Percentiles rank a stretch among this genome's conserved stretches.
These are phyloP conservation scores for Craterostigma plantagineum DNA, from an alignment of 257 asterid genomes.

Conservation along the genomic window DNA sequence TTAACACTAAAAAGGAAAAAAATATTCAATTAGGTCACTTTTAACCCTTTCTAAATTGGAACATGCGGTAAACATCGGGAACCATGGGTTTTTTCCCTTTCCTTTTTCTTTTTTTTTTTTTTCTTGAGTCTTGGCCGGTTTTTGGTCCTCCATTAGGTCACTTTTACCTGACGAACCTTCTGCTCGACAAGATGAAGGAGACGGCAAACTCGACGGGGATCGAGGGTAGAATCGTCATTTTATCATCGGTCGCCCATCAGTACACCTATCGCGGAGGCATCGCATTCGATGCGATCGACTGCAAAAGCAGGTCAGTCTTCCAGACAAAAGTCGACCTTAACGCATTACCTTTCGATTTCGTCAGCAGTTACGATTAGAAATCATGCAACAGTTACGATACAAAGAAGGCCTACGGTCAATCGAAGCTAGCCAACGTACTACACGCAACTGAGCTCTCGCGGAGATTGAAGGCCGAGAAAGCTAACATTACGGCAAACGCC, in stretches of 20 bases:
- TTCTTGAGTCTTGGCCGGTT: not conserved
- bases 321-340: not conserved
- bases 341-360: not conserved
- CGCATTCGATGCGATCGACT: conserved; percentile 27
- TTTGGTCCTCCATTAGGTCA: conserved; percentile 25
- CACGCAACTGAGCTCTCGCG: conserved; percentile 56
- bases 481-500: conserved; percentile 57
- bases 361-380: not conserved
- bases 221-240: conserved; percentile 61
- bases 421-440: conserved; percentile 55
- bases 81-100: no score
- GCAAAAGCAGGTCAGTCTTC: conserved; percentile 15
- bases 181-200: conserved; percentile 63
- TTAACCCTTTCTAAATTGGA: no score
- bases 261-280: conserved; percentile 40
- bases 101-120: not conserved
- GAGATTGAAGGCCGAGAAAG: conserved; percentile 59
- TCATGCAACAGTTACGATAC: conserved; percentile 27
- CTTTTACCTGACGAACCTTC: conserved; percentile 72
- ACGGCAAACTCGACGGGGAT: conserved; percentile 36
- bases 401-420: conserved; percentile 58
- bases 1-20: no score
- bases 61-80: no score
- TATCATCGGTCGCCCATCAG: conserved; percentile 59
- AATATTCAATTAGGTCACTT: no score